phyloP scores from a whole-genome alignment of 495 filamentous ascomycete genomes.

The Tricharina praecox region DNA sequence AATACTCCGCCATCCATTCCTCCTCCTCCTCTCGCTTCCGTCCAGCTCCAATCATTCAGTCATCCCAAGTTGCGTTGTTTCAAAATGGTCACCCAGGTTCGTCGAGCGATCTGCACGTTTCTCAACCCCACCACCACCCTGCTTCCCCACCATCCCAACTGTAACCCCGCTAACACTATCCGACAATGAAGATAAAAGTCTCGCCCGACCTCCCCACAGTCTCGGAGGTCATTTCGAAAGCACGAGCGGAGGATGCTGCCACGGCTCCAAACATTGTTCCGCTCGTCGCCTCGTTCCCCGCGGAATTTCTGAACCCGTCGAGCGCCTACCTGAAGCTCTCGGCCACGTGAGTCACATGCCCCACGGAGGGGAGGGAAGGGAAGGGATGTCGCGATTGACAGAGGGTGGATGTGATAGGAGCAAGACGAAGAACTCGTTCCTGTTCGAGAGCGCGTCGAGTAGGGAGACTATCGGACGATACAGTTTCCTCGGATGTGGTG shows the following conservation, averaged over 20 bases:
- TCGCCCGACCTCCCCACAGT: conserved; percentile 40
- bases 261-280: conserved; percentile 64
- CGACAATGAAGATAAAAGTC: conserved; percentile 19
- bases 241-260: conserved; percentile 29
- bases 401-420: too few species aligned
- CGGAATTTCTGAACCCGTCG: conserved; percentile 81
- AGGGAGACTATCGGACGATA: conserved; percentile 81
- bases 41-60: too few species aligned
- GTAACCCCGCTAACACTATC: conserved; percentile 1
- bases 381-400: too few species aligned
- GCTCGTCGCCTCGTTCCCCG: conserved; percentile 66
- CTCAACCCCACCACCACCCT: not conserved
- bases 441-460: conserved; percentile 87
- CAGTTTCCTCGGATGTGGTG: conserved; percentile 82
- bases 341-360: conserved; percentile 49
- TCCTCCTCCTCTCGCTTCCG: too few species aligned
- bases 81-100: conserved; percentile 5
- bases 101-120: too few species aligned
- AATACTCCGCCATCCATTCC: too few species aligned
- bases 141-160: conserved; percentile 1
- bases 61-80: too few species aligned
- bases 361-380: too few species aligned
- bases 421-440: conserved; percentile 53
- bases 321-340: conserved; percentile 79
- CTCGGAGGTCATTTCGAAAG: conserved; percentile 37